Percentiles rank a stretch among this genome's conserved stretches.
Evolutionary conservation across 305 asterid genomes (phyloP).

Genomic region (Fraxinus platypoda): DNA sequence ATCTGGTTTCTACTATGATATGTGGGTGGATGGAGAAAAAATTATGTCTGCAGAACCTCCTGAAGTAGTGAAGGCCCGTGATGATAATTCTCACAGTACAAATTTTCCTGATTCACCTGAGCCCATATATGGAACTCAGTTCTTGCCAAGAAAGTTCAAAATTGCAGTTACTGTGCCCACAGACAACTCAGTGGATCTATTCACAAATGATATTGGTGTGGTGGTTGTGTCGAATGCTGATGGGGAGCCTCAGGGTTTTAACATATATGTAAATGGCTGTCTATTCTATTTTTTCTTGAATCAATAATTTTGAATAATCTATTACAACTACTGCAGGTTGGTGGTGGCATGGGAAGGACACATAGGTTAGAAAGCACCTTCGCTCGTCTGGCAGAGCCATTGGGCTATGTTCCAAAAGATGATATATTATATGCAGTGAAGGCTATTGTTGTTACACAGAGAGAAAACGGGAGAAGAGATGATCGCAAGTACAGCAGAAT

Average conservation of each 20-base stretch:
- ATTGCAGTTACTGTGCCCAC: conserved; percentile 88
- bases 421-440: conserved; percentile 34
- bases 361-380: conserved; percentile 52
- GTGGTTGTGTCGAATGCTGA: conserved; percentile 75
- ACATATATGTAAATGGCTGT: conserved; percentile 62
- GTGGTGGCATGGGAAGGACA: conserved; percentile 96
- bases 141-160: conserved; percentile 97
- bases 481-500: conserved; percentile 21
- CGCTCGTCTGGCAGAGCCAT: conserved; percentile 52
- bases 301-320: conserved; percentile 1
- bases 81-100: conserved; percentile 88
- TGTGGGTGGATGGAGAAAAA: conserved; percentile 97
- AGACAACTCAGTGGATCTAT: conserved; percentile 88
- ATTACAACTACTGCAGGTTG: conserved; percentile 40
- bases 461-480: too few species aligned
- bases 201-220: conserved; percentile 87
- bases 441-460: too few species aligned
- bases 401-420: conserved; percentile 72
- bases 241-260: conserved; percentile 92
- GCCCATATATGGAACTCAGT: conserved; percentile 97
- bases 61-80: conserved; percentile 81
- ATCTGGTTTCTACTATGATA: conserved; percentile 92
- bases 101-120: conserved; percentile 88
- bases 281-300: conserved; percentile 9
- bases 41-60: conserved; percentile 78